Percentiles rank a stretch among this genome's conserved stretches.
Evolutionary conservation across 139 green algal species (phyloP).

Genomic region (Dunaliella primolecta): DNA sequence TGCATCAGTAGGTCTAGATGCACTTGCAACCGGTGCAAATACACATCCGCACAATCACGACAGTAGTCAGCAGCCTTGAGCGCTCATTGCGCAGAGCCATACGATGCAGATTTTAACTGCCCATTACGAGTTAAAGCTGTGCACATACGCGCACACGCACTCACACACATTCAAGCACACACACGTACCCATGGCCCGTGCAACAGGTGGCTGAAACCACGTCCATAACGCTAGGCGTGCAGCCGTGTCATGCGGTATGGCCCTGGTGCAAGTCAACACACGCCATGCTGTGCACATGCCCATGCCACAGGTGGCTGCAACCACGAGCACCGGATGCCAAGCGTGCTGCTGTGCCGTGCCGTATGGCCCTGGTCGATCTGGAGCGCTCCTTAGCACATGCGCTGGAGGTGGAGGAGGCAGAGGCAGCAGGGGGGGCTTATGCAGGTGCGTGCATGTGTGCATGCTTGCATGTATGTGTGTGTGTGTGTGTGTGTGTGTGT

Average conservation of each 20-base stretch:
- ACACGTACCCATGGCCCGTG: not conserved
- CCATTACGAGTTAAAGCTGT: too few species aligned
- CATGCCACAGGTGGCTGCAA: constrained; percentile 37
- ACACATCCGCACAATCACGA: too few species aligned
- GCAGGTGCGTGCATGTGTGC: not conserved
- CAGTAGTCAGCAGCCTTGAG: too few species aligned
- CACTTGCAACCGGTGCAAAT: too few species aligned
- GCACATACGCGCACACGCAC: not conserved
- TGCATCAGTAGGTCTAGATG: too few species aligned
- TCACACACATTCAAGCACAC: not conserved
- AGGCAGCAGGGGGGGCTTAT: not conserved
- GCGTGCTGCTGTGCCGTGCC: constrained; percentile 55
- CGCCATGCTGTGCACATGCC: not conserved
- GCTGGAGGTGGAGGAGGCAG: constrained; percentile 16
- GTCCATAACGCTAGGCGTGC: not conserved
- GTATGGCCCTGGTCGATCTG: constrained; percentile 64
- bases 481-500: not conserved
- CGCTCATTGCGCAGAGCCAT: too few species aligned
- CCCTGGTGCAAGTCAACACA: not conserved
- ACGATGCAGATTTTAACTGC: too few species aligned
- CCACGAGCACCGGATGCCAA: constrained; percentile 55
- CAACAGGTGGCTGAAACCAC: not conserved
- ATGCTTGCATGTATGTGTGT: not conserved
- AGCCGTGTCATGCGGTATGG: not conserved
- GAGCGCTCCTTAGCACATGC: constrained; percentile 47